phyloP scores from a whole-genome alignment of 371 early-diverging fungal species.

The Rhizomucor miehei region DNA sequence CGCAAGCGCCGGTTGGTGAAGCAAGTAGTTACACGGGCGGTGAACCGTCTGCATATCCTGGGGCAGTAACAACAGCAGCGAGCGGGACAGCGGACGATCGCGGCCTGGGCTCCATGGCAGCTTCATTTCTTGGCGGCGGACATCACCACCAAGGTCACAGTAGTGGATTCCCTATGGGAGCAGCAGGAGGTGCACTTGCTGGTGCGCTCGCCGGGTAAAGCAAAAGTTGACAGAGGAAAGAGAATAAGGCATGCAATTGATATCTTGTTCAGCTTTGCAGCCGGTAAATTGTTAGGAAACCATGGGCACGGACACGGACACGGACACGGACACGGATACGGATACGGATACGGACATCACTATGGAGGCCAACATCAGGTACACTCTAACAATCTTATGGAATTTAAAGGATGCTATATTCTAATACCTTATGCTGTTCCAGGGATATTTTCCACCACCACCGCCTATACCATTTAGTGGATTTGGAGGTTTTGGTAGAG shows the following conservation, averaged over 20 bases:
- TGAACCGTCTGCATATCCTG: constrained; percentile 6
- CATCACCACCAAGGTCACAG: constrained; percentile 7
- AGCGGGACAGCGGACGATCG: constrained; percentile 10
- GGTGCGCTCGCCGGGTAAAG: constrained; percentile 22
- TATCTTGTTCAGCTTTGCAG: constrained; percentile 7
- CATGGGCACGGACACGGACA: neutral
- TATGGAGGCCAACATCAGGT: constrained; percentile 6
- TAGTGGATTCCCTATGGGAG: constrained; percentile 6
- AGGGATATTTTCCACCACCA: constrained; percentile 18
- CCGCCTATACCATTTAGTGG: constrained; percentile 11
- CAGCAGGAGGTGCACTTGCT: constrained; percentile 17
- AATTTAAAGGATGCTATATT: too few species aligned
- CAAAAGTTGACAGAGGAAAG: neutral
- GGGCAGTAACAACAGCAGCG: constrained; percentile 11
- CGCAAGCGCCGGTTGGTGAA: constrained; percentile 18
- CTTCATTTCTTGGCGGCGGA: constrained; percentile 16
- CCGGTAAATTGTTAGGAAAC: constrained; percentile 13
- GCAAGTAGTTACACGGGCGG: constrained; percentile 17
- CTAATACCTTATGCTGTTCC: too few species aligned
- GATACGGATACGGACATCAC: constrained; percentile 1
- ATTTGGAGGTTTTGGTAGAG: constrained; percentile 11
- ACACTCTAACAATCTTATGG: neutral
- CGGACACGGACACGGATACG: neutral
- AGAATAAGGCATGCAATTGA: neutral
- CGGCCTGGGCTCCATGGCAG: constrained; percentile 21